These are phyloP conservation scores for Chytriomyces sp. DNA, from an alignment of 192 early-diverging fungal genomes.

Conservation along the genomic window DNA sequence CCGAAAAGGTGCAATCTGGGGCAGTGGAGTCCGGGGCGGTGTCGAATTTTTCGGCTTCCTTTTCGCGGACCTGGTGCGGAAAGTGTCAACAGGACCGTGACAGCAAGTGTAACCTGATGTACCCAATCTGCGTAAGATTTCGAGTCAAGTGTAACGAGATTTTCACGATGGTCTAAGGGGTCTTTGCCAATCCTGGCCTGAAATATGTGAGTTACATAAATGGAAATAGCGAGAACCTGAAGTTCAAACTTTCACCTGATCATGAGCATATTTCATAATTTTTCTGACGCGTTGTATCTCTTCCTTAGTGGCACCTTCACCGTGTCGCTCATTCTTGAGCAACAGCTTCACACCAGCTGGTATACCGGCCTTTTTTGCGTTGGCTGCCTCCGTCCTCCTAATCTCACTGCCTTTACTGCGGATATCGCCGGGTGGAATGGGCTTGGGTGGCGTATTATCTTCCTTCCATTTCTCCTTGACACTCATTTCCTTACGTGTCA, in stretches of 20 bases:
- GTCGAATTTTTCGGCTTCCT: conserved; percentile 1
- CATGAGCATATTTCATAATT: conserved; percentile 12
- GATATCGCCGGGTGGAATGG: conserved; percentile 19
- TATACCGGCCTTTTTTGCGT: not conserved
- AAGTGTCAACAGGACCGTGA: not conserved
- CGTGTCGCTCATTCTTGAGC: conserved; percentile 11
- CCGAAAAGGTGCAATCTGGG: conserved; percentile 2
- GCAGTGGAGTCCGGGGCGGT: not conserved
- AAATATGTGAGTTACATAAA: too few species aligned
- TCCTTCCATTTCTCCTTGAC: conserved; percentile 15
- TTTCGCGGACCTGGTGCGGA: conserved; percentile 12
- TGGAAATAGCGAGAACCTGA: too few species aligned
- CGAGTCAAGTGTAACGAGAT: conserved; percentile 17
- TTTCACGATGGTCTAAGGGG: conserved; percentile 4
- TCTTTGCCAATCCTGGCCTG: conserved; percentile 17
- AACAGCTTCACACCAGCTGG: not conserved
- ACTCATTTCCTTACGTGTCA: not conserved
- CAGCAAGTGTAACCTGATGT: not conserved
- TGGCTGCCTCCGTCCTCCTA: conserved; percentile 5
- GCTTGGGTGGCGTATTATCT: conserved; percentile 13
- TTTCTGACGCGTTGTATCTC: conserved; percentile 20
- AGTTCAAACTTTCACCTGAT: not conserved
- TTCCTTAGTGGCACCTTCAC: conserved; percentile 9
- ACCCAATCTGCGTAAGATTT: conserved; percentile 27
- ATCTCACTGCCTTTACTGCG: conserved; percentile 13